Percentiles rank a stretch among this genome's conserved stretches.
These are phyloP conservation scores for Candida parachauliodes DNA, from an alignment of 805 yeast species.

Conservation along the genomic window DNA sequence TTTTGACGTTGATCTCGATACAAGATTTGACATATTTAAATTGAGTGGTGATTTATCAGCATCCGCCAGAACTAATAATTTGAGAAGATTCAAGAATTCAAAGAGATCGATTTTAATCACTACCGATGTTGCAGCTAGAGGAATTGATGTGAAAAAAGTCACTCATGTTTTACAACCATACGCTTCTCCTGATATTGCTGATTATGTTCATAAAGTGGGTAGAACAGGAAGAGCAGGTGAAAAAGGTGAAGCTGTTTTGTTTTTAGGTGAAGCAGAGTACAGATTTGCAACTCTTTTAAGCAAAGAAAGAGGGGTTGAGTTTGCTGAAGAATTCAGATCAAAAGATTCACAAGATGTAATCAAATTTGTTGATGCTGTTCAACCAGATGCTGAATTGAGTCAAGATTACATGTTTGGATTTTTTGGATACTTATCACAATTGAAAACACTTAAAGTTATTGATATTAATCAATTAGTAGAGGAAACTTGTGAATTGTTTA, in stretches of 20 bases:
- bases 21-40: slow-evolving; percentile 1
- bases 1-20: neutral
- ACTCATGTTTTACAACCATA: slow-evolving; percentile 82
- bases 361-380: slow-evolving; percentile 13
- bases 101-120: slow-evolving; percentile 64
- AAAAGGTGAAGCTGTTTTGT: slow-evolving; percentile 66
- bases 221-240: slow-evolving; percentile 94
- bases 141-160: slow-evolving; percentile 90
- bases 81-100: slow-evolving; percentile 47
- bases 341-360: slow-evolving; percentile 27
- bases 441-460: slow-evolving; percentile 12
- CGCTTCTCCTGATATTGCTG: slow-evolving; percentile 68
- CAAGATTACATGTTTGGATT: slow-evolving; percentile 23
- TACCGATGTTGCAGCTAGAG: slow-evolving; percentile 94
- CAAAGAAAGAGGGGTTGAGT: slow-evolving; percentile 50
- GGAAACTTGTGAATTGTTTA: slow-evolving; percentile 26
- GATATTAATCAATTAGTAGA: slow-evolving; percentile 22
- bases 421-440: slow-evolving; percentile 27
- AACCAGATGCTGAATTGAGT: slow-evolving; percentile 17
- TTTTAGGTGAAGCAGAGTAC: slow-evolving; percentile 53
- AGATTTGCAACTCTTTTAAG: slow-evolving; percentile 50
- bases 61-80: slow-evolving; percentile 57
- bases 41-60: slow-evolving; percentile 74
- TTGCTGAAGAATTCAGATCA: slow-evolving; percentile 42
- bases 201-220: slow-evolving; percentile 90